phyloP scores from a whole-genome alignment of 345 rosid genomes.

The Ricinus communis region DNA sequence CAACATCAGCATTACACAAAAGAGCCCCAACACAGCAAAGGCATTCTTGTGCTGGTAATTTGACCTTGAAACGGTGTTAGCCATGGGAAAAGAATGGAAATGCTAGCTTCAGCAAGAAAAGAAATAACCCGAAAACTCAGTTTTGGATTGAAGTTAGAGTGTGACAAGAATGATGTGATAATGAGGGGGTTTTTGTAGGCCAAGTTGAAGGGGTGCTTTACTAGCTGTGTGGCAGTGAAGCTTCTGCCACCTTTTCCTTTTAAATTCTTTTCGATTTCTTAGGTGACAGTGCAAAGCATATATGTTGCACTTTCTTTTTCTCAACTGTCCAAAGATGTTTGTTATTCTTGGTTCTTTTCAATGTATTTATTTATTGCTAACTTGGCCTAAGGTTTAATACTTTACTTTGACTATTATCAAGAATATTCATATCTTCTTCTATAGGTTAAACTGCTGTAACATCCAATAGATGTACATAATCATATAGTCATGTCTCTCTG shows the following conservation, averaged over 20 bases:
- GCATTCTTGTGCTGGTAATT: constrained; percentile 11
- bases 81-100: constrained; percentile 20
- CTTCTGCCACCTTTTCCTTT: constrained; percentile 43
- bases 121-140: constrained; percentile 4
- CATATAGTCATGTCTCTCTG: background rate
- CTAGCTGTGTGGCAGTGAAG: constrained; percentile 60
- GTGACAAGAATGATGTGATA: constrained; percentile 26
- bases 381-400: constrained; percentile 32
- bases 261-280: constrained; percentile 48
- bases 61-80: constrained; percentile 26
- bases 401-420: constrained; percentile 40
- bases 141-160: background rate
- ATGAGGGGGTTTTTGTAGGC: constrained; percentile 62
- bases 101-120: background rate
- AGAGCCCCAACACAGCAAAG: constrained; percentile 31
- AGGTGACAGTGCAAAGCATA: constrained; percentile 66
- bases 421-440: constrained; percentile 39
- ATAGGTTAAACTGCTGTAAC: constrained; percentile 14
- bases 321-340: background rate
- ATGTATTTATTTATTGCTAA: constrained; percentile 1
- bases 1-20: constrained; percentile 40
- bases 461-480: background rate
- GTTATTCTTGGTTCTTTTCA: background rate
- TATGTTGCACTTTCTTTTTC: constrained; percentile 27
- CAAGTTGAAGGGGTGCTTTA: constrained; percentile 29